Percentiles rank a stretch among this genome's conserved stretches.
These are phyloP conservation scores for Populus euphratica DNA, from an alignment of 345 rosid species.

Conservation along the genomic window DNA sequence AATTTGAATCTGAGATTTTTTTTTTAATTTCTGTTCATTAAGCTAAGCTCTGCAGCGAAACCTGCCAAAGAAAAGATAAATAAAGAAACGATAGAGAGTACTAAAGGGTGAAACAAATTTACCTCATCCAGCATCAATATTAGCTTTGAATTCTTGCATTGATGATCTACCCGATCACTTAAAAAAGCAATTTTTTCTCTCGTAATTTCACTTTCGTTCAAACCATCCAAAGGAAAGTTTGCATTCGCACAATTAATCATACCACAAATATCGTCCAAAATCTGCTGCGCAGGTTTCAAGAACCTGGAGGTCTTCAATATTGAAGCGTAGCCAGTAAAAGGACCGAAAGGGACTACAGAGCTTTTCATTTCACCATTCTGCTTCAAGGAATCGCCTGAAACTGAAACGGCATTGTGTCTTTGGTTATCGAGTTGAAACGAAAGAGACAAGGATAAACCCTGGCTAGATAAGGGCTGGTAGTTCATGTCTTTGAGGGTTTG, in stretches of 20 bases:
- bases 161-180: slow-evolving; percentile 25
- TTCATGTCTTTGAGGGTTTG: neutral
- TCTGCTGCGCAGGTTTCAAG: slow-evolving; percentile 35
- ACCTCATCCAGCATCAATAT: slow-evolving; percentile 45
- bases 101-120: neutral
- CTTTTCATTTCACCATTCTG: slow-evolving; percentile 23
- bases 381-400: slow-evolving; percentile 8
- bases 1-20: neutral
- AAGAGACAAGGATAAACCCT: slow-evolving; percentile 24
- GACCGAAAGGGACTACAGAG: slow-evolving; percentile 33
- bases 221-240: slow-evolving; percentile 15
- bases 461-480: neutral
- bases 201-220: slow-evolving; percentile 11
- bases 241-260: slow-evolving; percentile 7
- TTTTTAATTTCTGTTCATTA: neutral
- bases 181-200: slow-evolving; percentile 14
- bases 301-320: slow-evolving; percentile 31
- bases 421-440: slow-evolving; percentile 14
- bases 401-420: neutral
- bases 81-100: neutral
- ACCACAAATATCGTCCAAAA: slow-evolving; percentile 32
- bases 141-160: slow-evolving; percentile 34
- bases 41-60: neutral
- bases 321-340: slow-evolving; percentile 37
- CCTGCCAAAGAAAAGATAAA: slow-evolving; percentile 7